Evolutionary conservation across 176 grass and related monocot species (phyloP), one percentile per base, ranked within the genome.

Genomic region (Juncus inflexus): DNA sequence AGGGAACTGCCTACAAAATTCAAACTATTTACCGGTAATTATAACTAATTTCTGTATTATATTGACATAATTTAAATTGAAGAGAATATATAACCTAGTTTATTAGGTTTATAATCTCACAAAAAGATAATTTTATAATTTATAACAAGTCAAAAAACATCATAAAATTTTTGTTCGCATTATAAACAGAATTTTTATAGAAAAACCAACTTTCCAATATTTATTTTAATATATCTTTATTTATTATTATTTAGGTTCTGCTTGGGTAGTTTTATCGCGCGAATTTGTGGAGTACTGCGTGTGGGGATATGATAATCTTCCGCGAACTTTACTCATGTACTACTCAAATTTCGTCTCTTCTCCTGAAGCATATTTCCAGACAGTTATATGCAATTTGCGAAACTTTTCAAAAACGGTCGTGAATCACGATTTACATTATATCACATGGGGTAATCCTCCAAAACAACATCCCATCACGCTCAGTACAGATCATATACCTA

Each of bases 391-490:
- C 89, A 99, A 99, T 76, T 78, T 85, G 3, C 52, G 42, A 6
- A 12, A 62, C 12, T 79, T 79, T 61, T 15, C 15, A 9, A 15
- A 7, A 50, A 79, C 66, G 15, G 67, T 72, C 5, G 67, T 38
- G 4, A 79, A 79, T 65, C 76, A 79, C 12, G 76, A 79, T 41
- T 68, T 79, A 35, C 76, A 79, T 53, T 70, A 71, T 49, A 72
- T 79, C 42, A 62, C 53, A 0, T 99, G 95, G 89, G 95, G 89
- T 70, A 99, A 40, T 52, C 94, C 95, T 3, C 95, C 95, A 7
- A 99, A 90, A 76, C 95, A 99, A 69, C 95, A 99, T 68, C 95
- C 95, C 66, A 78, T 89, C n/a, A 47, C 67, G 72, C 78, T 99
- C 36, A 76, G 78, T 2, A 7, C 53, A 10, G 54, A 3, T 3